phyloP scores from a whole-genome alignment of 1,139 yeast genomes.

The Sugiyamaella paludigena region DNA sequence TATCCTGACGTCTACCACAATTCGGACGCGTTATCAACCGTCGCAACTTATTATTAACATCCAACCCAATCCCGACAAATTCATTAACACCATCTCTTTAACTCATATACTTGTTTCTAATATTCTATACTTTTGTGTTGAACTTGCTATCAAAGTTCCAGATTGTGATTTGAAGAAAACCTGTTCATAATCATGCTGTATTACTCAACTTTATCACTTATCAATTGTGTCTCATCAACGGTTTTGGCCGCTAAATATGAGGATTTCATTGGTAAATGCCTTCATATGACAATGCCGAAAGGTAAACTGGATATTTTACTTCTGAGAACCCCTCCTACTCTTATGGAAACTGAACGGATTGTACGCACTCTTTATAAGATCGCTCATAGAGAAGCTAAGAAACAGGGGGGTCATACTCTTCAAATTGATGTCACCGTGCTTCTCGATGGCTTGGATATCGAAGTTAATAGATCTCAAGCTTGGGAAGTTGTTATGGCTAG shows the following conservation, averaged over 20 bases:
- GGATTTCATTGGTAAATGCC: conserved; percentile 29
- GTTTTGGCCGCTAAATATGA: conserved; percentile 24
- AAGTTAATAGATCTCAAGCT: conserved; percentile 27
- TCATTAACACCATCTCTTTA: too few relatives aligned
- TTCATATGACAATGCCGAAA: conserved; percentile 31
- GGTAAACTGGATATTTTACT: conserved; percentile 39
- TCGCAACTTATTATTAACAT: too few relatives aligned
- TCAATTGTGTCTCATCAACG: conserved; percentile 26
- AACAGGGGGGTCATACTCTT: conserved; percentile 5
- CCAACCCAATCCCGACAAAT: too few relatives aligned
- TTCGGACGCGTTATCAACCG: too few relatives aligned
- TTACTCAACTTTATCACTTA: conserved; percentile 28
- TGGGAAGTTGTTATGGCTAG: conserved; percentile 39
- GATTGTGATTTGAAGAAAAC: neutral
- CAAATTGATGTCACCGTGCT: conserved; percentile 37
- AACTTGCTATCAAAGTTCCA: too few relatives aligned
- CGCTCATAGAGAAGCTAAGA: conserved; percentile 24
- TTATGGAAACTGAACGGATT: conserved; percentile 33
- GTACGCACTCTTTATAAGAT: conserved; percentile 33
- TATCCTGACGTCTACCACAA: too few relatives aligned
- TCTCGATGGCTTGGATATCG: conserved; percentile 36
- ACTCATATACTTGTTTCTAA: too few relatives aligned
- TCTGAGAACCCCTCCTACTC: conserved; percentile 30
- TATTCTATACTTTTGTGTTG: too few relatives aligned
- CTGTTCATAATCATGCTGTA: conserved; percentile 28